Percentiles rank a stretch among this genome's conserved stretches.
Conservation (phyloP, 208 protist species). For the Acanthamoeba lugdunensis region DNA sequence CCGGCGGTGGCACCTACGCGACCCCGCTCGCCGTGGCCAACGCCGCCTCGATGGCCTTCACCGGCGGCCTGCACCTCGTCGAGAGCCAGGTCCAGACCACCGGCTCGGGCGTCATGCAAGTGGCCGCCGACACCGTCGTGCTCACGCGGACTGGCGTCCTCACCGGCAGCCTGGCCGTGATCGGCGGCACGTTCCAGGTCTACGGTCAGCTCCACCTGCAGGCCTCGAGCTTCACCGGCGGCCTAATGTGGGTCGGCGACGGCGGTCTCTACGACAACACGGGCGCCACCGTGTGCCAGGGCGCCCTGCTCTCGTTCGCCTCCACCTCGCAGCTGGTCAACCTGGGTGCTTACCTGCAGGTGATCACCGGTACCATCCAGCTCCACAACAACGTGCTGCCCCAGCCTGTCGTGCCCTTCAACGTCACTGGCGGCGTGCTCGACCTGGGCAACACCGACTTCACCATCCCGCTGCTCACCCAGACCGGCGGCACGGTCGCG, state of each 20-base stretch:
- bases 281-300: slow-evolving; percentile 47
- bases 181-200: slow-evolving; percentile 24
- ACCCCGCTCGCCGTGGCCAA: slow-evolving; percentile 17
- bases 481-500: slow-evolving; percentile 34
- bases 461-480: slow-evolving; percentile 47
- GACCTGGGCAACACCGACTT: slow-evolving; percentile 67
- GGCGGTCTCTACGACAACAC: slow-evolving; percentile 60
- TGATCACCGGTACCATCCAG: slow-evolving; percentile 18
- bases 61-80: slow-evolving; percentile 12
- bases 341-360: slow-evolving; percentile 40
- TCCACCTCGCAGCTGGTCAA: slow-evolving; percentile 32
- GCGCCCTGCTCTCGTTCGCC: slow-evolving; percentile 29
- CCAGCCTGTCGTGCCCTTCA: slow-evolving; percentile 41
- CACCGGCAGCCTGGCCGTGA: neutral
- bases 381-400: slow-evolving; percentile 63
- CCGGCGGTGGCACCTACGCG: slow-evolving; percentile 17
- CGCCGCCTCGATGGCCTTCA: slow-evolving; percentile 9
- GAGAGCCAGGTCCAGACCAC: neutral
- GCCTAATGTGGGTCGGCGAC: slow-evolving; percentile 50
- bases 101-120: neutral
- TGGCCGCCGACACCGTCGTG: neutral
- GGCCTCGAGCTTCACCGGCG: slow-evolving; percentile 45
- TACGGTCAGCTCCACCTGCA: slow-evolving; percentile 33
- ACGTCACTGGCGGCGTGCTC: slow-evolving; percentile 54
- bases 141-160: neutral